A percentile compares a stretch with the other conserved stretches of the same genome.
These are phyloP conservation scores for Apiospora malaysiana DNA, from an alignment of 2,329 filamentous ascomycete species.

Conservation along the genomic window DNA sequence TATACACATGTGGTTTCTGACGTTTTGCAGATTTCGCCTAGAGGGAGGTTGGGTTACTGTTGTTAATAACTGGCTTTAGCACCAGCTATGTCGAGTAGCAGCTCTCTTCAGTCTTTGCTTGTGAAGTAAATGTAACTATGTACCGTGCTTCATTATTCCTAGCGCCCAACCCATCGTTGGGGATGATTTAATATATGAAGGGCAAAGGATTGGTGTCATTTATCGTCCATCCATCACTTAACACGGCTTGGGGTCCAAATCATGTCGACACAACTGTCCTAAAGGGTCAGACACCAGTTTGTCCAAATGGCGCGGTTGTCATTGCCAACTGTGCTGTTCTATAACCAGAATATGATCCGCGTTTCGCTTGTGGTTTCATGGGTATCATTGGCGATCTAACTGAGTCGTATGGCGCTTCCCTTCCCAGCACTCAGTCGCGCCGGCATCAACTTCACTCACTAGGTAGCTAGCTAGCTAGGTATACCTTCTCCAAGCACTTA, in stretches of 20 bases:
- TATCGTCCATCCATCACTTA: not conserved
- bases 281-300: not conserved
- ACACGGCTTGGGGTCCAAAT: not conserved
- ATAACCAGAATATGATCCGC: not conserved
- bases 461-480: not conserved
- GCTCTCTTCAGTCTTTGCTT: not conserved
- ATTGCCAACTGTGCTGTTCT: not conserved
- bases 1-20: not conserved
- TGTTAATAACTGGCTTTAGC: not conserved
- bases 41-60: not conserved
- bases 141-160: too few relatives aligned
- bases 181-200: too few relatives aligned
- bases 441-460: not conserved
- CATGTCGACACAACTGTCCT: not conserved
- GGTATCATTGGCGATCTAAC: constrained; percentile 9
- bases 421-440: not conserved
- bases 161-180: too few relatives aligned
- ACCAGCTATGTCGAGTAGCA: not conserved
- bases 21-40: not conserved
- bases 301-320: not conserved
- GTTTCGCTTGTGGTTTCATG: constrained; percentile 6
- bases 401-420: not conserved
- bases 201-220: too few relatives aligned
- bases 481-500: not conserved
- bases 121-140: not conserved